phyloP scores from a whole-genome alignment of 2,329 filamentous ascomycete genomes.

The Phaeophleospora eucalypticola region DNA sequence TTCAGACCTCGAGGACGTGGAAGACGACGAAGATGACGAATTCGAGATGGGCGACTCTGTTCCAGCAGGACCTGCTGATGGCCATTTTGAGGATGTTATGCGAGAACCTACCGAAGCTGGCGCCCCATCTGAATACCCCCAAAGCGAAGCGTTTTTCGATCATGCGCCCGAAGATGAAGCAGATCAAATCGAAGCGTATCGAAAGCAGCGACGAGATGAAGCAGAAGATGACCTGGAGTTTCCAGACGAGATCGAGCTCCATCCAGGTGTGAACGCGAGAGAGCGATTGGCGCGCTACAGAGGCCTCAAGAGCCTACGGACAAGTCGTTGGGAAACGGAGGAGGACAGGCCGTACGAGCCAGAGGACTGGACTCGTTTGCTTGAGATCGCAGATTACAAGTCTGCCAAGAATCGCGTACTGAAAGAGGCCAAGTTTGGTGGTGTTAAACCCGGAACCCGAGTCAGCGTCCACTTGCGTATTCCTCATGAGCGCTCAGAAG shows the following conservation, averaged over 20 bases:
- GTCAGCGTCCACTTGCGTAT: slow-evolving; percentile 72
- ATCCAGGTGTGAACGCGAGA: slow-evolving; percentile 77
- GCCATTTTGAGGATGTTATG: slow-evolving; percentile 51
- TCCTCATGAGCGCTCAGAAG: slow-evolving; percentile 38
- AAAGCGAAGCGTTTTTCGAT: slow-evolving; percentile 87
- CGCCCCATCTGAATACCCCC: slow-evolving; percentile 77
- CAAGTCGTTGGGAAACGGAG: slow-evolving; percentile 81
- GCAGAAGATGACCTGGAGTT: slow-evolving; percentile 90
- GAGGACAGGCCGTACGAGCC: slow-evolving; percentile 86
- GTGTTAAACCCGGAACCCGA: slow-evolving; percentile 75
- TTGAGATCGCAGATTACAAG: slow-evolving; percentile 87
- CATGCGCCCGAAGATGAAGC: slow-evolving; percentile 77
- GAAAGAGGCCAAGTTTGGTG: slow-evolving; percentile 82
- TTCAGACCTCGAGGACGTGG: slow-evolving; percentile 69
- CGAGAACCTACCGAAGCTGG: slow-evolving; percentile 59
- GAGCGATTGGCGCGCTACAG: slow-evolving; percentile 84
- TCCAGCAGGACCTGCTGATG: slow-evolving; percentile 71
- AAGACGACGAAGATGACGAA: slow-evolving; percentile 57
- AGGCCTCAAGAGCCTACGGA: slow-evolving; percentile 84
- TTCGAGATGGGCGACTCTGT: slow-evolving; percentile 47
- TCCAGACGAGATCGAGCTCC: slow-evolving; percentile 93
- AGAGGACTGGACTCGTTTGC: slow-evolving; percentile 79
- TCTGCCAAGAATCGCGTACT: slow-evolving; percentile 71
- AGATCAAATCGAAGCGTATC: slow-evolving; percentile 75
- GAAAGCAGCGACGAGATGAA: slow-evolving; percentile 71